Percentiles rank a stretch among this genome's conserved stretches.
Evolutionary conservation across 495 filamentous ascomycete genomes (phyloP).

Genomic region (Aspergillus affinis): DNA sequence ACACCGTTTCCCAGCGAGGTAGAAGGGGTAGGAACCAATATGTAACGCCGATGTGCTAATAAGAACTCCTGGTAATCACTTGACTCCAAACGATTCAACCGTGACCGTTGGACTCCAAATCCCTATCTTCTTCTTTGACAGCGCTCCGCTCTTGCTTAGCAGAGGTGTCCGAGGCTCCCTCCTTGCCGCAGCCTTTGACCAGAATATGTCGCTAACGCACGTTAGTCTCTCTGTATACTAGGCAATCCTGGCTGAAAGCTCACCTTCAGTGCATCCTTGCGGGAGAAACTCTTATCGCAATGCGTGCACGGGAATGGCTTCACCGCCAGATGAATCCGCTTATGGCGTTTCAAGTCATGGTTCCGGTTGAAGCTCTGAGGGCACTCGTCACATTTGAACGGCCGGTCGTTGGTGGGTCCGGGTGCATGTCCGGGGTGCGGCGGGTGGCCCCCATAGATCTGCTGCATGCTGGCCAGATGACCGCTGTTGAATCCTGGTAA

Average conservation of each 20-base stretch:
- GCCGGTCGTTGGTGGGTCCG: constrained; percentile 67
- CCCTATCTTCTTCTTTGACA: constrained; percentile 22
- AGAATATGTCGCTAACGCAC: constrained; percentile 77
- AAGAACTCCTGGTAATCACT: background rate
- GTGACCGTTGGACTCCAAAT: constrained; percentile 9
- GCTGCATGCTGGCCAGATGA: constrained; percentile 54
- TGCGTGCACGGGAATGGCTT: constrained; percentile 92
- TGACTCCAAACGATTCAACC: constrained; percentile 2
- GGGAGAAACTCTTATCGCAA: constrained; percentile 95
- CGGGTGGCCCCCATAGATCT: constrained; percentile 52
- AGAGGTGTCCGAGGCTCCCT: constrained; percentile 24
- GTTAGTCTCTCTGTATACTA: constrained; percentile 17
- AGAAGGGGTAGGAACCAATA: background rate
- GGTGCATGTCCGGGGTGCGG: constrained; percentile 39
- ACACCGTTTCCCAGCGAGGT: background rate
- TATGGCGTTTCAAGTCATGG: constrained; percentile 94
- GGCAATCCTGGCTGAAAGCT: constrained; percentile 23
- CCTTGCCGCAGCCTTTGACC: constrained; percentile 86
- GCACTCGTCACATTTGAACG: constrained; percentile 93
- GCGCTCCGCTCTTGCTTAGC: constrained; percentile 1
- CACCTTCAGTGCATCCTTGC: constrained; percentile 98
- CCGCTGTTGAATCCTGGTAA: constrained; percentile 57
- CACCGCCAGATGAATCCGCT: constrained; percentile 89
- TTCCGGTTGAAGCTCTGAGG: constrained; percentile 94
- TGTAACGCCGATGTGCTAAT: background rate